These are phyloP conservation scores for Rhamnella rubrinervis DNA, from an alignment of 331 rosid genomes.

Conservation along the genomic window DNA sequence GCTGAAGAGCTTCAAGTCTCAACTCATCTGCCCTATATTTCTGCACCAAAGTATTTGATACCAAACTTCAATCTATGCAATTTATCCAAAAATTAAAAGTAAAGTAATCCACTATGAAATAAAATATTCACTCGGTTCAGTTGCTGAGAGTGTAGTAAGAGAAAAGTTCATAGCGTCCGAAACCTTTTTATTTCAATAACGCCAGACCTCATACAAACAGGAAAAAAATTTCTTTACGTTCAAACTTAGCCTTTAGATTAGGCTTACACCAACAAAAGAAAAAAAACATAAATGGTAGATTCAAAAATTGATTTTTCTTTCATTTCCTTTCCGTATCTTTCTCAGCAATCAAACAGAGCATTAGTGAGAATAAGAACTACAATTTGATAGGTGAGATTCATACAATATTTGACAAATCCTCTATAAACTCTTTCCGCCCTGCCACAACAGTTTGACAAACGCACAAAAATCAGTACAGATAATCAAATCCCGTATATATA, in stretches of 20 bases:
- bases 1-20: slow-evolving; percentile 57
- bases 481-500: slow-evolving; percentile 10
- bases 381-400: slow-evolving; percentile 40
- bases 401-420: slow-evolving; percentile 74
- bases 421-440: slow-evolving; percentile 65
- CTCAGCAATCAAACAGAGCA: slow-evolving; percentile 25
- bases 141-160: slow-evolving; percentile 3
- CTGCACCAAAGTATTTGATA: slow-evolving; percentile 54
- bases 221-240: neutral
- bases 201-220: neutral
- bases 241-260: neutral
- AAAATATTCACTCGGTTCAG: slow-evolving; percentile 20
- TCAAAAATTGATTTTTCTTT: neutral
- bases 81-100: slow-evolving; percentile 1
- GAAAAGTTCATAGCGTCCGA: neutral
- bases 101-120: slow-evolving; percentile 7
- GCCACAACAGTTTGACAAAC: slow-evolving; percentile 28
- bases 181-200: neutral
- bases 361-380: slow-evolving; percentile 3
- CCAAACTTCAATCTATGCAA: slow-evolving; percentile 26
- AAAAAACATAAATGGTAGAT: neutral
- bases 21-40: slow-evolving; percentile 57
- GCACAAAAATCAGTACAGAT: slow-evolving; percentile 21
- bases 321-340: slow-evolving; percentile 13
- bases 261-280: neutral